Evolutionary conservation across 257 asterid genomes (phyloP).

Genomic region (Pogostemon cablin): DNA sequence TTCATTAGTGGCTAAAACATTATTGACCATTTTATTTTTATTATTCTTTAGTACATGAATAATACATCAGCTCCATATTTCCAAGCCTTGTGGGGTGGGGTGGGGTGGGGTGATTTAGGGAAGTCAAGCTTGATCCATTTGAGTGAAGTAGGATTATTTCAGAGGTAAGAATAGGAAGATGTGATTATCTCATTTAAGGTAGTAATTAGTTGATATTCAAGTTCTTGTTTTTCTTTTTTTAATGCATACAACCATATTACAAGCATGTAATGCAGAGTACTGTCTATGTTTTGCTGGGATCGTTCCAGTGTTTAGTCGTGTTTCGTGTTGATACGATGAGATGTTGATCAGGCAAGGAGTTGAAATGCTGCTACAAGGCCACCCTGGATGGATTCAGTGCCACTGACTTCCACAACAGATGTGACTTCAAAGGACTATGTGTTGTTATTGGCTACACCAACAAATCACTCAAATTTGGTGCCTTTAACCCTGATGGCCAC

Average conservation of each 20-base stretch:
- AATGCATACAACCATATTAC: too few species aligned
- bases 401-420: constrained; percentile 63
- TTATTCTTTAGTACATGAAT: not conserved
- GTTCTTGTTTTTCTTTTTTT: too few species aligned
- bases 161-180: not conserved
- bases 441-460: constrained; percentile 77
- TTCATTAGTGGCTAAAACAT: constrained; percentile 64
- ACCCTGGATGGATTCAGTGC: constrained; percentile 85
- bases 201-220: too few species aligned
- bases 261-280: too few species aligned
- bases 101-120: not conserved
- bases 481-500: constrained; percentile 89
- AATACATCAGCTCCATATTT: not conserved
- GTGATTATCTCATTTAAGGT: not conserved
- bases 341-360: constrained; percentile 59
- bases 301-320: too few species aligned
- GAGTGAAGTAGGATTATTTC: not conserved
- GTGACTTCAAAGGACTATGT: constrained; percentile 95
- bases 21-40: not conserved
- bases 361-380: constrained; percentile 87
- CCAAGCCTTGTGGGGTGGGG: not conserved
- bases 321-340: too few species aligned
- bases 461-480: constrained; percentile 70
- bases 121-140: not conserved
- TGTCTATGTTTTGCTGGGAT: too few species aligned